phyloP scores from a whole-genome alignment of 805 yeast genomes.

The Candida nanaspora region DNA sequence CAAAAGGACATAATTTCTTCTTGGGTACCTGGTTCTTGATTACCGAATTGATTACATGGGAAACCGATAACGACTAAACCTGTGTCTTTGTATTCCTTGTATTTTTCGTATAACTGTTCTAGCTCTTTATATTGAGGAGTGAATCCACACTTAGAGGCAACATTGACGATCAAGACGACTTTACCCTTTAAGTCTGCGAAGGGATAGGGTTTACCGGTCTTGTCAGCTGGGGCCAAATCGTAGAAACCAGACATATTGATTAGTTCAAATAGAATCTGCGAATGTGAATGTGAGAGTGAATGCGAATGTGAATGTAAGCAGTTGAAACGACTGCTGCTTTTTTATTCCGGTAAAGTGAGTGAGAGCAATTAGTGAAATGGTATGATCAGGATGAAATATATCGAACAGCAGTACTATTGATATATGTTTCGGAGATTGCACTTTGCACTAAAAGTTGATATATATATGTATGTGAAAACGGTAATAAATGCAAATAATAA shows the following conservation, averaged over 20 bases:
- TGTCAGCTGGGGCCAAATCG: conserved; percentile 58
- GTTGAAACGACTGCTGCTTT: too few species aligned
- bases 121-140: conserved; percentile 73
- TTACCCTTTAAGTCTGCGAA: conserved; percentile 64
- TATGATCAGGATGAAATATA: too few species aligned
- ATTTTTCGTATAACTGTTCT: conserved; percentile 60
- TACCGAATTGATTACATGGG: conserved; percentile 88
- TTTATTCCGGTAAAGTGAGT: too few species aligned
- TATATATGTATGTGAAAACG: too few species aligned
- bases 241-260: conserved; percentile 51
- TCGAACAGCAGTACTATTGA: too few species aligned
- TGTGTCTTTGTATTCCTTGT: conserved; percentile 49
- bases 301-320: too few species aligned
- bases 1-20: conserved; percentile 72
- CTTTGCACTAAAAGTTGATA: too few species aligned
- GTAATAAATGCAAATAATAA: too few species aligned
- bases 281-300: too few species aligned
- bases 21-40: conserved; percentile 67
- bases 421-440: too few species aligned
- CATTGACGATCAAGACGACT: conserved; percentile 78
- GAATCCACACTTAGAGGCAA: conserved; percentile 79
- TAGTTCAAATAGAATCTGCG: too few species aligned
- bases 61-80: conserved; percentile 72
- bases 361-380: too few species aligned
- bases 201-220: conserved; percentile 50